A percentile compares a stretch with the other conserved stretches of the same genome.
Evolutionary conservation across 208 protist species (phyloP).

Genomic region (Crithidia brevicula): DNA sequence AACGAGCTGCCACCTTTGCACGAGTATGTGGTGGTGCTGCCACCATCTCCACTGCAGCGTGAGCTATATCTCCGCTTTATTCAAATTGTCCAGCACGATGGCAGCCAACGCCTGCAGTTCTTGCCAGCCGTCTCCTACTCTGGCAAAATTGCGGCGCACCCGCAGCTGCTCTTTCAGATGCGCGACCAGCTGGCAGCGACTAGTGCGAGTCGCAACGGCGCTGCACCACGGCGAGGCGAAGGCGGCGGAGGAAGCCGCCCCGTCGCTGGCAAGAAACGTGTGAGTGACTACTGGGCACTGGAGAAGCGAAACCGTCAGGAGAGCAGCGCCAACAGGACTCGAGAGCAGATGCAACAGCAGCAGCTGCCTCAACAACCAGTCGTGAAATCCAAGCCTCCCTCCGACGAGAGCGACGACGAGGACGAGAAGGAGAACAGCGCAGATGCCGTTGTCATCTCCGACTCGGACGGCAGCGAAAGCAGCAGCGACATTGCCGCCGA

Average conservation of each 20-base stretch:
- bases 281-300: constrained; percentile 15
- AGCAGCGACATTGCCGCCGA: no score
- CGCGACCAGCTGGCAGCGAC: not conserved
- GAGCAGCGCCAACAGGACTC: not conserved
- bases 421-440: no score
- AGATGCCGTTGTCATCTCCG: not conserved
- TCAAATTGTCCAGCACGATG: constrained; percentile 26
- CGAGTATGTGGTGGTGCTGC: constrained; percentile 80
- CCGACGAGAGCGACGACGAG: not conserved
- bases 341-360: not conserved
- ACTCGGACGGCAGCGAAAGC: constrained; percentile 13
- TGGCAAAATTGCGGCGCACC: constrained; percentile 94
- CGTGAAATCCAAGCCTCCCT: no score
- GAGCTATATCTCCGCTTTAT: constrained; percentile 73
- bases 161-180: constrained; percentile 77
- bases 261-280: not conserved
- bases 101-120: constrained; percentile 36
- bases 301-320: not conserved
- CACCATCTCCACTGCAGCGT: constrained; percentile 63
- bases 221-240: not conserved
- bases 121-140: constrained; percentile 71
- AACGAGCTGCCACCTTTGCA: constrained; percentile 79
- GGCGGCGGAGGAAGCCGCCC: not conserved
- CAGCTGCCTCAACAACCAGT: no score
- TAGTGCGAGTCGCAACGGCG: not conserved